phyloP scores from a whole-genome alignment of 2,329 filamentous ascomycete species.

The Verticillium longisporum region DNA sequence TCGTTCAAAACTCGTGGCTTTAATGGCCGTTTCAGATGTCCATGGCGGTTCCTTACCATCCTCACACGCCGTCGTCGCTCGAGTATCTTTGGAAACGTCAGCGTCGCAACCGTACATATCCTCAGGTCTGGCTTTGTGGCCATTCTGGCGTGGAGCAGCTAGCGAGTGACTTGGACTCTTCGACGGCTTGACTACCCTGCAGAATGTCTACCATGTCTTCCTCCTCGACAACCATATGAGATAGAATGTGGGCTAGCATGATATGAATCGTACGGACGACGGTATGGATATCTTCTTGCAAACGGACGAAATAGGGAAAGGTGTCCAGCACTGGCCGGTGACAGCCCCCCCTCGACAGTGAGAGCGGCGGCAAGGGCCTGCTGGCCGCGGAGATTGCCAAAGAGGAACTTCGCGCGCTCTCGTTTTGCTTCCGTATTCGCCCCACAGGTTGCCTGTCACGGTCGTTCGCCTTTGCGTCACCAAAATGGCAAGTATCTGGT shows the following conservation, averaged over 20 bases:
- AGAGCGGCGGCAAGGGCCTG: background rate
- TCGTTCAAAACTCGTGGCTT: background rate
- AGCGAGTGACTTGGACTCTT: background rate
- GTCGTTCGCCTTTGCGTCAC: slow-evolving; percentile 31
- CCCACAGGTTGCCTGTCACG: background rate
- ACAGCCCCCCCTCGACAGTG: background rate
- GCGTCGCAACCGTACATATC: background rate
- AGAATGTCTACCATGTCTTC: background rate
- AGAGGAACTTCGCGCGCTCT: background rate
- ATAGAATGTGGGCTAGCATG: background rate
- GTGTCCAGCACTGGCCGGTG: background rate
- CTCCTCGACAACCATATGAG: background rate
- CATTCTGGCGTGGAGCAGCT: background rate
- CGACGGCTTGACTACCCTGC: background rate
- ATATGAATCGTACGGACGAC: background rate
- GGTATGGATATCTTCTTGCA: background rate
- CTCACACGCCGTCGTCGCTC: background rate
- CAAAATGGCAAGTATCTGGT: slow-evolving; percentile 37
- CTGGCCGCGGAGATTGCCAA: background rate
- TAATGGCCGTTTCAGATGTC: background rate
- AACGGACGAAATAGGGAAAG: background rate
- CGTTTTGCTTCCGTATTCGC: background rate
- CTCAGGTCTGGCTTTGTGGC: background rate
- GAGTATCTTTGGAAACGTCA: background rate
- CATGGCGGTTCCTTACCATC: background rate